Evolutionary conservation across 257 asterid species (phyloP), one percentile per base, ranked within the genome.

Genomic region (Fraxinus pennsylvanica): DNA sequence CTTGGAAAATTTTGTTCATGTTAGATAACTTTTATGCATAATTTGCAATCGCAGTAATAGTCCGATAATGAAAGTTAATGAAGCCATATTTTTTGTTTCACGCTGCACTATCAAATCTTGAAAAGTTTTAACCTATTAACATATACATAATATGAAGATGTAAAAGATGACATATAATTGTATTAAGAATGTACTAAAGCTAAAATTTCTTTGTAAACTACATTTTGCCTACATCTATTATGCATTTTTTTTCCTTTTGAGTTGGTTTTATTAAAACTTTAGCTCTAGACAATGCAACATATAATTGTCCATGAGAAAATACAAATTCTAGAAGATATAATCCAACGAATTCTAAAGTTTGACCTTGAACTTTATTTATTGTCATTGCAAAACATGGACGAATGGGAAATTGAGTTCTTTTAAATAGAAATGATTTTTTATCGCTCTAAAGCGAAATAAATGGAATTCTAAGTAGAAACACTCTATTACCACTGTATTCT

Each of bases 1-100:
- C 97, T 94, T 1, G 1, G 2, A 41, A 72, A 74, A 27, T 72
- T 17, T 9, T 75, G 75, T 63, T 45, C 52, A 78, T 33, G 14
- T 43, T 43, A 43, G 10, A 1, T 43, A 7, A 43, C 50, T 43
- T 43, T 47, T 14, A 0, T 3, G 57, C 17, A 14, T 13, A 10
- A 47, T 47, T 13, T 47, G 15, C 13, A 3, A 14, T 12, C 13
- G 2, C 5, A 13, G 1, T 9, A 47, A 47, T 3, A 13, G 13
- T 47, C 13, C 13, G 13, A 47, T 10, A 47, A 47, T 14, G 5
- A 47, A 47, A 33, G 6, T 33, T 33, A 33, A 33, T 33, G 36
- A 33, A 33, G 36, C 36, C 36, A 4, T 5, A 33, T 33, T 33
- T 33, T 33, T 33, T 33, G 36, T 33, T 33, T 33, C 36, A 33